A percentile compares a stretch with the other conserved stretches of the same genome.
Evolutionary conservation across 2,329 filamentous ascomycete species (phyloP).

Genomic region (Phyllachora maydis): DNA sequence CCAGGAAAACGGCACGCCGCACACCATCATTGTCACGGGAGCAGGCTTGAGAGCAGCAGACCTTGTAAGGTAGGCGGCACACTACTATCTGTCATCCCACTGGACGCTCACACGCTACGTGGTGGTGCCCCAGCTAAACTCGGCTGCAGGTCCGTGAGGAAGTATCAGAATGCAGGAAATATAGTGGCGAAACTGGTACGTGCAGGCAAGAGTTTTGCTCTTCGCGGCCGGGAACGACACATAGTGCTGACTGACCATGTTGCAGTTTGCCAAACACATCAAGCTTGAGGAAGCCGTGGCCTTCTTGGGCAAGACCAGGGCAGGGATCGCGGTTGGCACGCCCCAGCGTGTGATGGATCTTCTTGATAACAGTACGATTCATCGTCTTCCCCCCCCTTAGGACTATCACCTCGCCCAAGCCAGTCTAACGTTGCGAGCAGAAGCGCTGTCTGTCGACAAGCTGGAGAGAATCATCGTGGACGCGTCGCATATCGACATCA

Average conservation of each 20-base stretch:
- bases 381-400: too few species aligned
- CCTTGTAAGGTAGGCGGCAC: constrained; percentile 43
- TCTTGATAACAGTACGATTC: constrained; percentile 56
- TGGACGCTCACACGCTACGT: neutral
- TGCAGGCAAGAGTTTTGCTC: neutral
- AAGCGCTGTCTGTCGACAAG: constrained; percentile 47
- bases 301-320: constrained; percentile 47
- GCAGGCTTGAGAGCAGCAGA: constrained; percentile 78
- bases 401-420: neutral
- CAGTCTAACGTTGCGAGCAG: constrained; percentile 14
- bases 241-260: constrained; percentile 4
- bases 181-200: constrained; percentile 61
- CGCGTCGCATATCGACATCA: constrained; percentile 81
- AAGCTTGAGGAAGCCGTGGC: constrained; percentile 75
- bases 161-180: constrained; percentile 60
- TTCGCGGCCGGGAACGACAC: neutral
- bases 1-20: constrained; percentile 50
- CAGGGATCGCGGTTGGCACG: constrained; percentile 79
- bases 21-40: constrained; percentile 74
- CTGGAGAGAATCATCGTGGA: constrained; percentile 72
- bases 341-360: constrained; percentile 66
- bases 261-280: constrained; percentile 95
- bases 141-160: constrained; percentile 39
- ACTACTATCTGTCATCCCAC: neutral
- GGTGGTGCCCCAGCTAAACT: too few species aligned